These are phyloP conservation scores for Pyrenochaeta sp. DNA, from an alignment of 2,329 filamentous ascomycete species.

Conservation along the genomic window DNA sequence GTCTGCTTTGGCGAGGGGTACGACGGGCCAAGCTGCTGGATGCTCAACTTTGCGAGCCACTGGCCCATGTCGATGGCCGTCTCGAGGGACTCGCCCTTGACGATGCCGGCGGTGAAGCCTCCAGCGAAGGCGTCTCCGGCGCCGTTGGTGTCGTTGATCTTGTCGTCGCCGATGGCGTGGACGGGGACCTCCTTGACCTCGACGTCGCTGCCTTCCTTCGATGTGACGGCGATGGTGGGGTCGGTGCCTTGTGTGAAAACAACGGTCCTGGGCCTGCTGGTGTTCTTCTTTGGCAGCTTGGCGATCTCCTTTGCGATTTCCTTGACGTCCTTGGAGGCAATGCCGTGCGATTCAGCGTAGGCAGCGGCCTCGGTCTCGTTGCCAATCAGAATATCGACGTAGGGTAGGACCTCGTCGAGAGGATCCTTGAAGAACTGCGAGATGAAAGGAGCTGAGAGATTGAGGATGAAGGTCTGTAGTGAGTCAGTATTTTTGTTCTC, in stretches of 20 bases:
- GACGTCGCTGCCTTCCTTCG: slow-evolving; percentile 70
- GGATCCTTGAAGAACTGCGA: slow-evolving; percentile 97
- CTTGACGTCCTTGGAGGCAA: slow-evolving; percentile 77
- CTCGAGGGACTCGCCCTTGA: slow-evolving; percentile 81
- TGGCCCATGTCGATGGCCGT: slow-evolving; percentile 89
- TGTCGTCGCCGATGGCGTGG: slow-evolving; percentile 74
- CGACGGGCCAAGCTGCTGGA: slow-evolving; percentile 94
- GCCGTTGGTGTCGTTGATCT: slow-evolving; percentile 96
- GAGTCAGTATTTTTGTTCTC: slow-evolving; percentile 7
- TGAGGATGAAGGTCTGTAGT: slow-evolving; percentile 76
- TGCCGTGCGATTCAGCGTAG: slow-evolving; percentile 82
- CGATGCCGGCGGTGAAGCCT: slow-evolving; percentile 88
- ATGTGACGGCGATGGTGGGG: slow-evolving; percentile 81
- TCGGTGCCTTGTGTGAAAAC: slow-evolving; percentile 96
- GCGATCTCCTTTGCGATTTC: slow-evolving; percentile 87
- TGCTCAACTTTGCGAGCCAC: slow-evolving; percentile 93
- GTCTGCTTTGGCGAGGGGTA: slow-evolving; percentile 58
- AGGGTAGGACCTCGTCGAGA: slow-evolving; percentile 82
- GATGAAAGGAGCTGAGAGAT: slow-evolving; percentile 95
- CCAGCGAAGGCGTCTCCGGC: slow-evolving; percentile 97
- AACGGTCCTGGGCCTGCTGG: slow-evolving; percentile 79
- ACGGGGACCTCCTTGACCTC: slow-evolving; percentile 81
- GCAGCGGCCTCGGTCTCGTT: slow-evolving; percentile 94
- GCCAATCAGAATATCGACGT: slow-evolving; percentile 95
- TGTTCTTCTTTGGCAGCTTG: slow-evolving; percentile 91